These are phyloP conservation scores for Mycena epipterygia DNA, from an alignment of 768 basidiomycete species.

Conservation along the genomic window DNA sequence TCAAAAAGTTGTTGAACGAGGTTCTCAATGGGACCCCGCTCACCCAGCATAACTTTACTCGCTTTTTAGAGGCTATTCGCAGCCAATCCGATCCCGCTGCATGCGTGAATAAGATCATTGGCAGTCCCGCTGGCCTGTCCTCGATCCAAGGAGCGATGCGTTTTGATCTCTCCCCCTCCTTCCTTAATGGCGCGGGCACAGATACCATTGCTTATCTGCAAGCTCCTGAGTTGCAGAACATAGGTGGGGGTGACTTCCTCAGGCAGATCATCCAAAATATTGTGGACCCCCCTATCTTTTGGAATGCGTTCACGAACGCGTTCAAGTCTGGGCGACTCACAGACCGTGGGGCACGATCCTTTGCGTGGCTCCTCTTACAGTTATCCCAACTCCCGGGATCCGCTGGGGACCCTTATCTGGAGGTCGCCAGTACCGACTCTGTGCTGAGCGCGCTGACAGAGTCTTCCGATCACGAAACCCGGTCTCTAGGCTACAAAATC, in stretches of 20 bases:
- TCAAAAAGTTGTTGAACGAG: slow-evolving; percentile 34
- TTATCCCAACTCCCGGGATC: slow-evolving; percentile 58
- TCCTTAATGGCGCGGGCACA: slow-evolving; percentile 54
- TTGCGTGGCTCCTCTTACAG: slow-evolving; percentile 65
- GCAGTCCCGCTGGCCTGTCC: slow-evolving; percentile 47
- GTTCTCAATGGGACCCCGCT: slow-evolving; percentile 29
- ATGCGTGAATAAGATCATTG: slow-evolving; percentile 53
- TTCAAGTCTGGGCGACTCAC: slow-evolving; percentile 42
- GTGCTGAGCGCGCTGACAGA: slow-evolving; percentile 7
- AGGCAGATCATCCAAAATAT: slow-evolving; percentile 51
- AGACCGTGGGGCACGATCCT: slow-evolving; percentile 35
- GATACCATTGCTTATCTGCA: slow-evolving; percentile 53
- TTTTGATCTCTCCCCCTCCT: slow-evolving; percentile 46
- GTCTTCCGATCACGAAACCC: slow-evolving; percentile 13
- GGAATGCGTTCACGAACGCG: slow-evolving; percentile 50
- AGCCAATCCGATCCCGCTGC: slow-evolving; percentile 50
- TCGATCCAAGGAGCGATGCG: slow-evolving; percentile 55
- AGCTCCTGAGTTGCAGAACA: slow-evolving; percentile 44
- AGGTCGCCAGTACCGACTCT: slow-evolving; percentile 42
- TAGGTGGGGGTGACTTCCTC: slow-evolving; percentile 55
- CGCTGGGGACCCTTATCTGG: slow-evolving; percentile 51
- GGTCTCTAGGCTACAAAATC: slow-evolving; percentile 47
- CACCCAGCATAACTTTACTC: slow-evolving; percentile 37
- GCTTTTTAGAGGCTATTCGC: slow-evolving; percentile 59
- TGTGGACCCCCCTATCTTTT: slow-evolving; percentile 62